Percentiles rank a stretch among this genome's conserved stretches.
These are phyloP conservation scores for Spergularia marina DNA, from an alignment of 148 eudicot genomes.

Conservation along the genomic window DNA sequence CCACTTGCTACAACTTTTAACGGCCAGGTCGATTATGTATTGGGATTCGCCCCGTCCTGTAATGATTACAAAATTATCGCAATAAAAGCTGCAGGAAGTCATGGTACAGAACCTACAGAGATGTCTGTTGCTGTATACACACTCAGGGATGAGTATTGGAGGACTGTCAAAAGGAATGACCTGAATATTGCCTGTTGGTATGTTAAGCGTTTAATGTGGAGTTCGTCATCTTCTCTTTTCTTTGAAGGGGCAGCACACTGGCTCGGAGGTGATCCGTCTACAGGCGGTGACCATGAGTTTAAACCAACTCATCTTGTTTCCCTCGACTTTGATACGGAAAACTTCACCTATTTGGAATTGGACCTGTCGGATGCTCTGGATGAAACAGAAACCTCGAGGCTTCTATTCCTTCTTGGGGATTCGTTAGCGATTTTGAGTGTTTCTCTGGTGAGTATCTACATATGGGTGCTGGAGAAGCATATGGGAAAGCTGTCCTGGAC, in stretches of 20 bases:
- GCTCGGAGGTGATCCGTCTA: background rate
- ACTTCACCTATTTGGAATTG: background rate
- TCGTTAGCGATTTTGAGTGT: background rate
- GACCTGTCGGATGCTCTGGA: background rate
- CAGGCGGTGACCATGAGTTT: background rate
- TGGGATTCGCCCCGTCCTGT: background rate
- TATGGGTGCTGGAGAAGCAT: background rate
- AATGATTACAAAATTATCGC: constrained; percentile 6
- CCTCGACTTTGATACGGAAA: constrained; percentile 4
- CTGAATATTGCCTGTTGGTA: background rate
- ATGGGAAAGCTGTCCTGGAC: background rate
- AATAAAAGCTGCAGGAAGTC: background rate
- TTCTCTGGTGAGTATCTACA: background rate
- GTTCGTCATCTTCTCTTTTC: background rate
- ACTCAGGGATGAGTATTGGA: background rate
- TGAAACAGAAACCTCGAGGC: background rate
- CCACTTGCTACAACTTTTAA: background rate
- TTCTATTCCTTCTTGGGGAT: background rate
- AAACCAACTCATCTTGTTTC: background rate
- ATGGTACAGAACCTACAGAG: background rate
- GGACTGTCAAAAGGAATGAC: background rate
- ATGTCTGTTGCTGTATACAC: background rate
- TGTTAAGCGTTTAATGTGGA: background rate
- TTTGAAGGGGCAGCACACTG: background rate
- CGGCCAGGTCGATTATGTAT: background rate